phyloP scores from a whole-genome alignment of 371 early-diverging fungal genomes.

The Blakeslea trispora region DNA sequence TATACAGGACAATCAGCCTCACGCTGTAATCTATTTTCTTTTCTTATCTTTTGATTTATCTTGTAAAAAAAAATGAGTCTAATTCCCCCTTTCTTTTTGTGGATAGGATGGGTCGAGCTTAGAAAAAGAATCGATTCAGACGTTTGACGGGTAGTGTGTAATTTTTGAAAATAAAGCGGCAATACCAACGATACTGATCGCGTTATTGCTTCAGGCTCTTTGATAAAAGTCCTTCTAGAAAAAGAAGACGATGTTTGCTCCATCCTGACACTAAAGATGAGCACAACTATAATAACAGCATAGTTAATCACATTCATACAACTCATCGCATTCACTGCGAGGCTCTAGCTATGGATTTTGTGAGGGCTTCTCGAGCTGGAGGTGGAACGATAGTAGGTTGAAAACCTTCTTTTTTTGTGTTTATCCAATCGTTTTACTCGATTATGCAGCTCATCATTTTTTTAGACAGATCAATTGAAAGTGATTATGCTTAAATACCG shows the following conservation, averaged over 20 bases:
- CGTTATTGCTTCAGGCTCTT: slow-evolving; percentile 29
- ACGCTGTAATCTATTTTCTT: slow-evolving; percentile 19
- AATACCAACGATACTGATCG: no score
- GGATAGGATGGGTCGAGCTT: slow-evolving; percentile 20
- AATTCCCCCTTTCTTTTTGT: no score
- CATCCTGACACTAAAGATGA: slow-evolving; percentile 32
- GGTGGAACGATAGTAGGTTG: slow-evolving; percentile 25
- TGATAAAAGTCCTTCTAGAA: slow-evolving; percentile 38
- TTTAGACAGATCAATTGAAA: slow-evolving; percentile 46
- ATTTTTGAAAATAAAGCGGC: not conserved
- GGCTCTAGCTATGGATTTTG: slow-evolving; percentile 37
- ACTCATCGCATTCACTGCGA: slow-evolving; percentile 40
- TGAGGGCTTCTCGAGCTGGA: slow-evolving; percentile 36
- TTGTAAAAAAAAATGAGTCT: no score
- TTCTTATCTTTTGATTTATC: not conserved
- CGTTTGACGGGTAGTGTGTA: slow-evolving; percentile 28
- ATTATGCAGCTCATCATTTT: not conserved
- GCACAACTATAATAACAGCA: slow-evolving; percentile 25
- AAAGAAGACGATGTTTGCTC: slow-evolving; percentile 37
- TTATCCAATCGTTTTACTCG: not conserved
- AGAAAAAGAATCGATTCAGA: slow-evolving; percentile 3
- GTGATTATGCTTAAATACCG: slow-evolving; percentile 43
- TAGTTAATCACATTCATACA: slow-evolving; percentile 26
- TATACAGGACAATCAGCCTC: slow-evolving; percentile 30
- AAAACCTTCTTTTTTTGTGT: not conserved